Percentiles rank a stretch among this genome's conserved stretches.
Evolutionary conservation across 2,329 filamentous ascomycete genomes (phyloP).

Genomic region (Botrytis fabae): DNA sequence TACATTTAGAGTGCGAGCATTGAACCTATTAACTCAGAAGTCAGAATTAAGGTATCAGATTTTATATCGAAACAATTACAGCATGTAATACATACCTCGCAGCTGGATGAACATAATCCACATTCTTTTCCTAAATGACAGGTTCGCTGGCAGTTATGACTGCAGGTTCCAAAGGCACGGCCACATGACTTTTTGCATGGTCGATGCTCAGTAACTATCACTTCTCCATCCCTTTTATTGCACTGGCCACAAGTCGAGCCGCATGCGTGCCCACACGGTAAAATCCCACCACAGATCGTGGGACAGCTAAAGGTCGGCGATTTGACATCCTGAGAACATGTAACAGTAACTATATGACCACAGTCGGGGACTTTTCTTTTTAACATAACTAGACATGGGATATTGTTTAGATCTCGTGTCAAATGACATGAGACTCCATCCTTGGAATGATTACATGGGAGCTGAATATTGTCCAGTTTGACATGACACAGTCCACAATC

Average conservation of each 20-base stretch:
- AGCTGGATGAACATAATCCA: conserved; percentile 49
- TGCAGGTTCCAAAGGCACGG: conserved; percentile 54
- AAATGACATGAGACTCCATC: conserved; percentile 43
- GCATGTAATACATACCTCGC: conserved; percentile 47
- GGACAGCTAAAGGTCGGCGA: conserved; percentile 49
- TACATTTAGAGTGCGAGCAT: conserved; percentile 59
- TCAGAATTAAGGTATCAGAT: not conserved
- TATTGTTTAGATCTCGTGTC: conserved; percentile 45
- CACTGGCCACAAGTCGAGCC: conserved; percentile 52
- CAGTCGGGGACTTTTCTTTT: conserved; percentile 55
- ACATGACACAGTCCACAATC: conserved; percentile 45
- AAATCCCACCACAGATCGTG: conserved; percentile 46
- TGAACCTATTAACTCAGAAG: conserved; percentile 51
- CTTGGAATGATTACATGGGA: conserved; percentile 46
- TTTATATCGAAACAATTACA: not conserved
- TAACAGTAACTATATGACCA: conserved; percentile 50
- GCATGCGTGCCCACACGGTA: conserved; percentile 62
- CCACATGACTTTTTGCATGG: conserved; percentile 52
- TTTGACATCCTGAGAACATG: conserved; percentile 51
- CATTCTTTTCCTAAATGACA: conserved; percentile 57
- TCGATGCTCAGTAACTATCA: conserved; percentile 46
- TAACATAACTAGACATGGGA: conserved; percentile 52
- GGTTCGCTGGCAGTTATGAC: conserved; percentile 51
- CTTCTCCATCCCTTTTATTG: conserved; percentile 41
- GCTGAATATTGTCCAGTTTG: conserved; percentile 38